phyloP scores from a whole-genome alignment of 139 green algal species.

The Microglena sp. region DNA sequence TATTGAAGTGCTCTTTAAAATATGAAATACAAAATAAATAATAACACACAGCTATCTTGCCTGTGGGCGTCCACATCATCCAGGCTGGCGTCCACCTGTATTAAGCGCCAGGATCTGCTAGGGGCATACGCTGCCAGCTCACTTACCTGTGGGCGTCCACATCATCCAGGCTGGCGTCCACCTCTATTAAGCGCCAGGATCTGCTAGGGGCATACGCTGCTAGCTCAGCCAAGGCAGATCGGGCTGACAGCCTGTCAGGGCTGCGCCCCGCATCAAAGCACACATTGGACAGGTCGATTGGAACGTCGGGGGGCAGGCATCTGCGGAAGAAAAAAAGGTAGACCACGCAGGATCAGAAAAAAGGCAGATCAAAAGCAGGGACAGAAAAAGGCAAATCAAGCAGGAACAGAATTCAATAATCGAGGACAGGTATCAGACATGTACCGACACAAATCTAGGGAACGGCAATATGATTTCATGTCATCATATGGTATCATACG shows the following conservation, averaged over 20 bases:
- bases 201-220: conserved; percentile 35
- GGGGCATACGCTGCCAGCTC: conserved; percentile 39
- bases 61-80: conserved; percentile 47
- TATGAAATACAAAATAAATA: too few species aligned
- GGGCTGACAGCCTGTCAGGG: conserved; percentile 65
- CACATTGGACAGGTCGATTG: conserved; percentile 45
- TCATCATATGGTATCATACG: too few species aligned
- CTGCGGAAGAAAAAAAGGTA: not conserved
- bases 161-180: conserved; percentile 63
- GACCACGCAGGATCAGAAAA: too few species aligned
- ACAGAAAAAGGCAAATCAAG: too few species aligned
- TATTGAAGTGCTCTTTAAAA: too few species aligned
- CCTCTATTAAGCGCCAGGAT: conserved; percentile 71
- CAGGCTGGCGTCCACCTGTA: conserved; percentile 68
- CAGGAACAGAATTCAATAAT: too few species aligned
- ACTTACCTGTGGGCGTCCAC: conserved; percentile 41
- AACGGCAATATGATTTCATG: too few species aligned
- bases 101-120: conserved; percentile 60
- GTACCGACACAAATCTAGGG: too few species aligned
- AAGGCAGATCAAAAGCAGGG: too few species aligned
- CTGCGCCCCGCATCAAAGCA: conserved; percentile 74
- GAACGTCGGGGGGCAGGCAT: not conserved
- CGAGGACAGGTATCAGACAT: too few species aligned
- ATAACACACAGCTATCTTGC: too few species aligned
- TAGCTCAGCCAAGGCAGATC: conserved; percentile 58